phyloP scores from a whole-genome alignment of 2,329 filamentous ascomycete genomes.

The Diaporthe australafricana region DNA sequence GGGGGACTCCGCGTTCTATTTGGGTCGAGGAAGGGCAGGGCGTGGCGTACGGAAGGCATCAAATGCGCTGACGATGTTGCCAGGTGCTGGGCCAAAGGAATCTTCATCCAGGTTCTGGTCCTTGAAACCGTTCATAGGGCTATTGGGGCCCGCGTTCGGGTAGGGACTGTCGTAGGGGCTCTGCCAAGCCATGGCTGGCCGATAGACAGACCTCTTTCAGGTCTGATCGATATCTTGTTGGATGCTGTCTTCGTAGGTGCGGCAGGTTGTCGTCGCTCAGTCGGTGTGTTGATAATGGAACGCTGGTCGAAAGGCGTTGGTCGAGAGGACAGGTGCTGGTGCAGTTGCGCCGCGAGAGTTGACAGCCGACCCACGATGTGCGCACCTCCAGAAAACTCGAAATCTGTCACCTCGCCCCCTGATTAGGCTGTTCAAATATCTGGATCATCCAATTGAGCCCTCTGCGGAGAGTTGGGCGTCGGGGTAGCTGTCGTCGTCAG shows the following conservation, averaged over 20 bases:
- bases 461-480: neutral
- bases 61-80: conserved; percentile 83
- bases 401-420: conserved; percentile 8
- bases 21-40: neutral
- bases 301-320: neutral
- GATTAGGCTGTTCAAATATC: neutral
- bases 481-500: conserved; percentile 22
- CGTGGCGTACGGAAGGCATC: conserved; percentile 88
- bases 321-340: conserved; percentile 1
- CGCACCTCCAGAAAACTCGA: neutral
- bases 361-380: neutral
- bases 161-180: conserved; percentile 35
- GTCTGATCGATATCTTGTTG: neutral
- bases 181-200: conserved; percentile 36
- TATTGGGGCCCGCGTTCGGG: conserved; percentile 23
- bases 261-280: neutral
- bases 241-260: neutral
- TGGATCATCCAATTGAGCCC: conserved; percentile 6
- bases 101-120: conserved; percentile 80
- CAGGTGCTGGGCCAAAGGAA: conserved; percentile 79
- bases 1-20: neutral
- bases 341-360: conserved; percentile 21
- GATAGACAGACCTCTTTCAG: neutral
- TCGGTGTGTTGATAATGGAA: neutral
- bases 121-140: conserved; percentile 81